phyloP scores from a whole-genome alignment of 768 basidiomycete species.

The Trichaptum fuscoviolaceum region DNA sequence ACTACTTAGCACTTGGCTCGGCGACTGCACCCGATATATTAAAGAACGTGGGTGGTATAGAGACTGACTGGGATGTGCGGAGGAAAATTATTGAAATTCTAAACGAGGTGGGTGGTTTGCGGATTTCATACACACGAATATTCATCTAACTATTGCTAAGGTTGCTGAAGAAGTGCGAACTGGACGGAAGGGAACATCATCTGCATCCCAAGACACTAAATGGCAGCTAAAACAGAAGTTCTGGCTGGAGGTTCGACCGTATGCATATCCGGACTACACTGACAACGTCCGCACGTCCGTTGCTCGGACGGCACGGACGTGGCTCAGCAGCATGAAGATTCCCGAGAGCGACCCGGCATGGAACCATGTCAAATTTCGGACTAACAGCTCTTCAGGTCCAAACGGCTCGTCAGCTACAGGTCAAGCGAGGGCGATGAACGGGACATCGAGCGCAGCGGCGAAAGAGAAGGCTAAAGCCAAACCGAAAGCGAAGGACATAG shows the following conservation, averaged over 20 bases:
- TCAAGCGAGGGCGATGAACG: constrained; percentile 43
- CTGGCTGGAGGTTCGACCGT: constrained; percentile 70
- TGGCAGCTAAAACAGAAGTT: constrained; percentile 53
- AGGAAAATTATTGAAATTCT: constrained; percentile 44
- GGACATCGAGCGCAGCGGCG: constrained; percentile 31
- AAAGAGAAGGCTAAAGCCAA: constrained; percentile 28
- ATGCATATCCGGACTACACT: constrained; percentile 48
- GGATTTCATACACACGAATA: not conserved
- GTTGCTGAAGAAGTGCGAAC: constrained; percentile 32
- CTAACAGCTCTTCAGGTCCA: constrained; percentile 16
- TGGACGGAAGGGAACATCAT: not conserved
- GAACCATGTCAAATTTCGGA: constrained; percentile 42
- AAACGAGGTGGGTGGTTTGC: constrained; percentile 36
- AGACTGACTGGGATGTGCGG: constrained; percentile 28
- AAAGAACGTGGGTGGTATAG: constrained; percentile 40
- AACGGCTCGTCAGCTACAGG: constrained; percentile 41
- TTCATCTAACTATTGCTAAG: constrained; percentile 25
- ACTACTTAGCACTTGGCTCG: constrained; percentile 46
- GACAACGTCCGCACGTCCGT: constrained; percentile 44
- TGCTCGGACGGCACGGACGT: constrained; percentile 45
- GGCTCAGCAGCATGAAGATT: constrained; percentile 45
- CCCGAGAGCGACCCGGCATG: constrained; percentile 60
- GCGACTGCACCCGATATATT: constrained; percentile 35
- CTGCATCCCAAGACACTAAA: constrained; percentile 3
- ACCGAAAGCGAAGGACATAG: constrained; percentile 13